phyloP scores from a whole-genome alignment of 2,329 filamentous ascomycete genomes.

The Ambrosiella beaveri region DNA sequence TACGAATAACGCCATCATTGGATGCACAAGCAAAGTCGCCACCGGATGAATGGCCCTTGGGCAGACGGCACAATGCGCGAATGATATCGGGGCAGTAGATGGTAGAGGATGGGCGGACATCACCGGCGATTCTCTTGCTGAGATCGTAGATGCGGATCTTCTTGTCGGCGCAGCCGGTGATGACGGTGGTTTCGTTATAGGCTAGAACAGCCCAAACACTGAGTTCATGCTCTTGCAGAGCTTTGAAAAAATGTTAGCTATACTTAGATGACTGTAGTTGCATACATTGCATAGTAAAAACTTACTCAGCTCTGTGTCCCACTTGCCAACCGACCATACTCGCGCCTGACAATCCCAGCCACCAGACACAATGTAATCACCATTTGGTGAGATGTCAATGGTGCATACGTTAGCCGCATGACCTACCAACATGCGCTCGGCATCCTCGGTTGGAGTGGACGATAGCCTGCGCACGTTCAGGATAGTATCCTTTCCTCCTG shows the following conservation, averaged over 20 bases:
- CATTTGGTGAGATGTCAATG: conserved; percentile 58
- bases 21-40: conserved; percentile 90
- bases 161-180: conserved; percentile 88
- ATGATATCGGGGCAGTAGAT: conserved; percentile 64
- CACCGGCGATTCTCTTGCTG: conserved; percentile 37
- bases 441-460: conserved; percentile 51
- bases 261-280: too few species aligned
- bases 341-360: conserved; percentile 85
- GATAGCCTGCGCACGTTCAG: conserved; percentile 72
- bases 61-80: conserved; percentile 72
- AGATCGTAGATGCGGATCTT: conserved; percentile 72
- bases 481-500: conserved; percentile 79
- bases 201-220: conserved; percentile 87
- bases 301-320: conserved; percentile 48
- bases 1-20: conserved; percentile 74
- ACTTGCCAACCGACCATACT: conserved; percentile 71
- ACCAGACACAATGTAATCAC: conserved; percentile 66
- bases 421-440: conserved; percentile 71
- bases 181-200: conserved; percentile 59
- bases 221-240: conserved; percentile 55
- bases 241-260: neutral
- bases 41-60: conserved; percentile 55
- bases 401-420: conserved; percentile 80
- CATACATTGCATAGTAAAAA: too few species aligned
- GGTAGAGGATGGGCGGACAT: conserved; percentile 34